A percentile compares a stretch with the other conserved stretches of the same genome.
Evolutionary conservation across 306 rosid genomes (phyloP).

Genomic region (Citrullus amarus): DNA sequence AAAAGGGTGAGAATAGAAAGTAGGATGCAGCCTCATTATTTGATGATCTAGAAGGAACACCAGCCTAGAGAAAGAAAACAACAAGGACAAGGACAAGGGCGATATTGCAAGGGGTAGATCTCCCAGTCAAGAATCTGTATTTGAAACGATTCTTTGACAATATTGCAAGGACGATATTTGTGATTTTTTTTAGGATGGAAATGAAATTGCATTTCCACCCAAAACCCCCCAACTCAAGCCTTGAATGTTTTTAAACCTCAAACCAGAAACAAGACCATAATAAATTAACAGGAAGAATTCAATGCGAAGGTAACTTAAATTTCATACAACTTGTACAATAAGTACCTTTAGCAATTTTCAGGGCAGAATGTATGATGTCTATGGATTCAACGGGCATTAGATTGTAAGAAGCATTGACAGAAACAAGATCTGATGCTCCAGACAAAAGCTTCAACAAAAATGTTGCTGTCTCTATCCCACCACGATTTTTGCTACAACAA

Average conservation of each 20-base stretch:
- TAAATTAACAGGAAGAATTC: neutral
- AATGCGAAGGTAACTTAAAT: neutral
- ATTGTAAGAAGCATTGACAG: constrained; percentile 67
- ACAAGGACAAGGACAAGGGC: neutral
- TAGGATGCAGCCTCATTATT: neutral
- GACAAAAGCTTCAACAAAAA: constrained; percentile 51
- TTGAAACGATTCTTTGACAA: neutral
- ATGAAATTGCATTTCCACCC: neutral
- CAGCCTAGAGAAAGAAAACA: neutral
- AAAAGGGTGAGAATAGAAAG: neutral
- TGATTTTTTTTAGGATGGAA: neutral
- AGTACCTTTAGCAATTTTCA: constrained; percentile 52
- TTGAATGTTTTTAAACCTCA: neutral
- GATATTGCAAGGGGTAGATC: neutral
- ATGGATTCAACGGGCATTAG: constrained; percentile 56
- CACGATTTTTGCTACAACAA: constrained; percentile 61
- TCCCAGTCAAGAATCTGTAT: neutral
- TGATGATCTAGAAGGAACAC: neutral
- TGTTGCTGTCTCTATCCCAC: constrained; percentile 58
- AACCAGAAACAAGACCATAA: neutral
- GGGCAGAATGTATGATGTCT: constrained; percentile 39
- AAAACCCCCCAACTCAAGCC: neutral
- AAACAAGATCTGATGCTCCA: constrained; percentile 44
- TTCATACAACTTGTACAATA: neutral
- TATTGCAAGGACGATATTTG: too few species aligned